Base-by-base conservation (phyloP, 768 basidiomycete genomes). In the Russula abietina region DNA sequence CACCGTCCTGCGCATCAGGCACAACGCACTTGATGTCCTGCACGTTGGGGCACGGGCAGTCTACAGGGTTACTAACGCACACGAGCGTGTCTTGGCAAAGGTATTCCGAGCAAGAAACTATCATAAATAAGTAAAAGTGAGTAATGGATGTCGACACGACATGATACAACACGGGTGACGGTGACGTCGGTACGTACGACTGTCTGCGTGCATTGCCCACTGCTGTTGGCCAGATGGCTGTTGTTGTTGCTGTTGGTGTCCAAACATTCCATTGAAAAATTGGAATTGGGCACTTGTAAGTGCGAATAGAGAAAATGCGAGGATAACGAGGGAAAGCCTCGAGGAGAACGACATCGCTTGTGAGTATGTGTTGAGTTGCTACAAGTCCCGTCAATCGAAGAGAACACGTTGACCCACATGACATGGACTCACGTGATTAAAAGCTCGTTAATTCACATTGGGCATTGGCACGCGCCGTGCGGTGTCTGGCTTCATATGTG, bases 1-100 rank as follows among this genome's bases (percentile, higher is more conserved):
- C 76, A 38, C 74, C 73, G 46, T 82, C 81, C 55, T 76, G 79
- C 50, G 73, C 72, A 68, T 91, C 89, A 5, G 88, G 88, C 49
- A 92, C 78, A 17, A 83, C 71, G 70, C 91, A 93, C 71, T 86
- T 91, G 69, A 89, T 77, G 68, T 93, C 91, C 70, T 91, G 82
- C 9, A 79, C 75, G 69, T 86, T 79, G 4, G 90, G 89, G 73
- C 91, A 93, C 1, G 91, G 89, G 68, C 91, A 93, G 48, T 89
- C 81, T n/a, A 75, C 72, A 1, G 81, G 87, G 53, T 73, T 75
- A 2, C 73, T 66, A 11, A 87, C 90, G 65, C 91, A 93, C 59
- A 83, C 81, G 51, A 91, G 76, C 22, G 88, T 91, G 50, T 79
- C 77, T 14, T 88, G 90, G 71, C 91, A 92, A 22, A 92, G 76